phyloP scores from a whole-genome alignment of 768 basidiomycete genomes.

The Agrocybe chaxingu region DNA sequence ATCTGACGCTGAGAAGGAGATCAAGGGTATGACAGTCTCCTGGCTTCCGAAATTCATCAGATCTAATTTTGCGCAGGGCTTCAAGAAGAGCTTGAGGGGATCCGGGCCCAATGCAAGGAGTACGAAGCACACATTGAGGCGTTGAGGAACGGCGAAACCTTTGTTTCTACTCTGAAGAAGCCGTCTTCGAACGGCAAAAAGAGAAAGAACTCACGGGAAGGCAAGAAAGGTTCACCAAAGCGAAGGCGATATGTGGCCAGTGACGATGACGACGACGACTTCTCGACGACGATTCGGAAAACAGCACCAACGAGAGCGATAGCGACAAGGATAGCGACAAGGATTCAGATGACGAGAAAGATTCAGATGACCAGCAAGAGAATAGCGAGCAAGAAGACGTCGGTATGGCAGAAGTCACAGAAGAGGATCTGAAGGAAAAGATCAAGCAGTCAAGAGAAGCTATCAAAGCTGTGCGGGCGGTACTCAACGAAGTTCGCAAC shows the following conservation, averaged over 20 bases:
- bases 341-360: slow-evolving; percentile 24
- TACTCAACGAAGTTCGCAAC: slow-evolving; percentile 33
- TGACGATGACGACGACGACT: slow-evolving; percentile 34
- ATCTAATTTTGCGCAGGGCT: slow-evolving; percentile 26
- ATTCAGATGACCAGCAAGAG: slow-evolving; percentile 16
- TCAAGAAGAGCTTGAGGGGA: slow-evolving; percentile 33
- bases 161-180: slow-evolving; percentile 34
- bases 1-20: slow-evolving; percentile 28
- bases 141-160: slow-evolving; percentile 40
- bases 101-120: slow-evolving; percentile 35
- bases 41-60: neutral
- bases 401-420: slow-evolving; percentile 38
- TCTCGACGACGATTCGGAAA: slow-evolving; percentile 32
- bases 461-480: slow-evolving; percentile 37
- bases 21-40: slow-evolving; percentile 36
- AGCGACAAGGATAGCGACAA: slow-evolving; percentile 19
- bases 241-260: slow-evolving; percentile 28
- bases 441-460: slow-evolving; percentile 37
- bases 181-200: slow-evolving; percentile 35
- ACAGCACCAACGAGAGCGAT: slow-evolving; percentile 16
- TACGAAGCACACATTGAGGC: slow-evolving; percentile 45
- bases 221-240: slow-evolving; percentile 42
- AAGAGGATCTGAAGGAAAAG: slow-evolving; percentile 41
- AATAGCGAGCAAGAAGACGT: slow-evolving; percentile 28
- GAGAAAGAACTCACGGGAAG: slow-evolving; percentile 42